phyloP scores from a whole-genome alignment of 257 asterid genomes.

The Catharanthus roseus region DNA sequence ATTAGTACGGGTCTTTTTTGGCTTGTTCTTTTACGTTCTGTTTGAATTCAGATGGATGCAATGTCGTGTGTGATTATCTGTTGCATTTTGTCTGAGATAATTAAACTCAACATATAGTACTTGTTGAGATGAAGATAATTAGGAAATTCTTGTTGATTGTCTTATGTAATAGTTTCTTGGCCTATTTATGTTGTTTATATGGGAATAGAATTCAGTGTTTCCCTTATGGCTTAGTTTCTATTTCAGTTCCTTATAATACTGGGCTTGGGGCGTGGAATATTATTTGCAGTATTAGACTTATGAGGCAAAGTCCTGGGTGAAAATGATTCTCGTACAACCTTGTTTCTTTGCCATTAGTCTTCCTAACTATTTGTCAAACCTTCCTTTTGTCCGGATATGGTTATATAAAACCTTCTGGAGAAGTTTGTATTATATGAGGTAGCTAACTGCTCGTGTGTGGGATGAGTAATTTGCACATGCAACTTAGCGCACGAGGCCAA shows the following conservation, averaged over 20 bases:
- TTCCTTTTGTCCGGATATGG: neutral
- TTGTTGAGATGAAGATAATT: neutral
- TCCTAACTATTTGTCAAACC: neutral
- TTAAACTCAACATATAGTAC: neutral
- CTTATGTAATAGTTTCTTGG: neutral
- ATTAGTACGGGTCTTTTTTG: too few species aligned
- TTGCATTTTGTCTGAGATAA: neutral
- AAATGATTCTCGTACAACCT: neutral
- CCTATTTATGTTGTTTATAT: neutral
- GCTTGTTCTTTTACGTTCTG: too few species aligned
- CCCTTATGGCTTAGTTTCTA: neutral
- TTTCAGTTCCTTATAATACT: constrained; percentile 4
- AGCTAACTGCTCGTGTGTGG: neutral
- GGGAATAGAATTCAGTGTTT: neutral
- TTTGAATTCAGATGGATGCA: neutral
- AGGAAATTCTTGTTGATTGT: neutral
- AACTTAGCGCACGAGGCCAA: too few species aligned
- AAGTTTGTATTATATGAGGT: neutral
- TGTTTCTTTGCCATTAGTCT: neutral
- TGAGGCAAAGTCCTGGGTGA: neutral
- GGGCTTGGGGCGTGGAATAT: neutral
- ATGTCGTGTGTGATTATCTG: neutral
- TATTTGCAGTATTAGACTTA: neutral
- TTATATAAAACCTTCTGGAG: neutral
- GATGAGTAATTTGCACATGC: neutral